Evolutionary conservation across 116 monocot genomes (phyloP), one percentile per base, ranked within the genome.

Genomic region (Zostera marina): DNA sequence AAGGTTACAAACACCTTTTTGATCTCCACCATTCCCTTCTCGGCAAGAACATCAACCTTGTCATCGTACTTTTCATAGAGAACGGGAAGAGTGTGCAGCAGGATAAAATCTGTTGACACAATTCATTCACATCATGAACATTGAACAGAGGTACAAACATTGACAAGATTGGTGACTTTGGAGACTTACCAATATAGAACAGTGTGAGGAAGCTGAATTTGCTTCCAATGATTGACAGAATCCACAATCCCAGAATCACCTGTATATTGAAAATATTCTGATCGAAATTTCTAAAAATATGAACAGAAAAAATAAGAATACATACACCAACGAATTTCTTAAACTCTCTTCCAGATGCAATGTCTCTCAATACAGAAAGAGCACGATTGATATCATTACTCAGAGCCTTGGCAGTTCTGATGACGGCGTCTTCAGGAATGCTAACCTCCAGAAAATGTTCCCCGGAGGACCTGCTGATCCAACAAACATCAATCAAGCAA

Each of bases 291-390:
- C 0, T 76, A 44, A 79, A 94, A 88, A 39, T 59, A 32, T 32
- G 4, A 32, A 32, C 4, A 32, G 5, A 32, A 2, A 32, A 26
- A 26, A 26, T 26, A 4, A 26, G 16, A 47, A 42, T 3, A 43
- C 78, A 44, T 81, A 94, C 94, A 39, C 62, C 49, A 47, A 94
- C 75, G 66, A 94, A 88, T 53, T 81, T 88, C 71, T 80, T 79
- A 38, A 94, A 70, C 58, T 94, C 84, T 7, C 61, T 65, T 42
- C 94, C 94, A 22, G 78, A 69, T 2, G 87, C 94, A 26, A 88
- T 79, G 12, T 85, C 75, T 42, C 84, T 79, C 58, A 88, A 41
- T 14, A 44, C 17, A 52, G 74, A 70, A 53, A 84, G 54, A 4
- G 38, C 77, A 56, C 63, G 57, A 63, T 84, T 88, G 59, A 94